These are phyloP conservation scores for Datisca glomerata DNA, from an alignment of 306 rosid species.

Conservation along the genomic window DNA sequence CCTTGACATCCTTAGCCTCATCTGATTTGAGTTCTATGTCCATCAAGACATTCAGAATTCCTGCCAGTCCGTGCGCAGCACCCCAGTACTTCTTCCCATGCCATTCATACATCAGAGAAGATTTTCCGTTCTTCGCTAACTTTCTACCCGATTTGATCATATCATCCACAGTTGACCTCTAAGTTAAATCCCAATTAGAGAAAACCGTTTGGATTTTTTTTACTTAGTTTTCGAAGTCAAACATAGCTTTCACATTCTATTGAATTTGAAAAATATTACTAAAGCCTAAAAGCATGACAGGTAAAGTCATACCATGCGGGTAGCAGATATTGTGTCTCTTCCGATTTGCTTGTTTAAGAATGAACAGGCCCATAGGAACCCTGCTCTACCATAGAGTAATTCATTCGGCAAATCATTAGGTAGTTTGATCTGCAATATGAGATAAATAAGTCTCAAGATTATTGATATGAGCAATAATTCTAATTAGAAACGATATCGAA, in stretches of 20 bases:
- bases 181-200: too few species aligned
- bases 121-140: slow-evolving; percentile 41
- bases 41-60: slow-evolving; percentile 76
- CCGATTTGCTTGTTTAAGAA: slow-evolving; percentile 71
- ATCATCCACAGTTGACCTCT: slow-evolving; percentile 63
- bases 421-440: slow-evolving; percentile 41
- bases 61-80: slow-evolving; percentile 90
- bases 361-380: slow-evolving; percentile 69
- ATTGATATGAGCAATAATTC: slow-evolving; percentile 2
- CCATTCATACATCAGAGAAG: slow-evolving; percentile 84
- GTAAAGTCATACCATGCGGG: slow-evolving; percentile 29
- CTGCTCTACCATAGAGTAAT: slow-evolving; percentile 63
- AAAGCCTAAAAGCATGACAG: background rate
- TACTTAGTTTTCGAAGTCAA: too few species aligned
- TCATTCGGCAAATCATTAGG: slow-evolving; percentile 62
- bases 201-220: too few species aligned
- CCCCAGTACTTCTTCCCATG: slow-evolving; percentile 95
- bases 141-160: slow-evolving; percentile 49
- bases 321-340: slow-evolving; percentile 31
- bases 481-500: too few species aligned
- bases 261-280: too few species aligned
- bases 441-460: slow-evolving; percentile 1
- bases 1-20: slow-evolving; percentile 74
- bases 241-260: too few species aligned
- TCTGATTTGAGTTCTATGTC: slow-evolving; percentile 60